Evolutionary conservation across 2,329 filamentous ascomycete species (phyloP).

Genomic region (Aspergillus latus): DNA sequence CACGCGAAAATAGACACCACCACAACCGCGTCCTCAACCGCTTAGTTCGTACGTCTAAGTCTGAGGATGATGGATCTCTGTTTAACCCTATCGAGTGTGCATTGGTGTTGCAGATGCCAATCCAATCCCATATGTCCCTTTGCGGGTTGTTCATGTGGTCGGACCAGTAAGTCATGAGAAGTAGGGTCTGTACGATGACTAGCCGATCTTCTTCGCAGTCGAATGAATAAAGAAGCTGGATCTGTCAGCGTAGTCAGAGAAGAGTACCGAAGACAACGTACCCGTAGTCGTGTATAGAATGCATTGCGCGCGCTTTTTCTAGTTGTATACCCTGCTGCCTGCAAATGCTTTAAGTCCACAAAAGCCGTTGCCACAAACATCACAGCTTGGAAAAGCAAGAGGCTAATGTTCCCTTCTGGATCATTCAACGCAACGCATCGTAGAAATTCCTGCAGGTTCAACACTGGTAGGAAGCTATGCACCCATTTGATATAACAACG

Average conservation of each 20-base stretch:
- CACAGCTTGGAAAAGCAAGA: conserved; percentile 86
- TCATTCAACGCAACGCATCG: conserved; percentile 60
- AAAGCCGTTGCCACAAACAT: conserved; percentile 89
- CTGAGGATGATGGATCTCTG: conserved; percentile 18
- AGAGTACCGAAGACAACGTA: conserved; percentile 45
- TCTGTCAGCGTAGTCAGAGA: conserved; percentile 19
- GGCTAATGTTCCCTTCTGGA: conserved; percentile 68
- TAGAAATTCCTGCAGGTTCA: conserved; percentile 63
- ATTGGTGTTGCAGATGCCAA: conserved; percentile 26
- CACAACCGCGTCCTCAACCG: conserved; percentile 84
- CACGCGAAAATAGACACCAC: conserved; percentile 93
- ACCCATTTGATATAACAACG: conserved; percentile 80
- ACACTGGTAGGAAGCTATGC: conserved; percentile 83
- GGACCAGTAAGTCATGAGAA: conserved; percentile 93
- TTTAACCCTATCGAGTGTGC: conserved; percentile 27
- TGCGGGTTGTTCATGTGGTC: conserved; percentile 81
- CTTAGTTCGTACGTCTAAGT: conserved; percentile 23
- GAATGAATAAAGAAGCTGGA: conserved; percentile 78
- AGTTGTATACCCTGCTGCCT: conserved; percentile 69
- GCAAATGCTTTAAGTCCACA: conserved; percentile 71
- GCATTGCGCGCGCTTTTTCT: conserved; percentile 77
- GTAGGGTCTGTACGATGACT: conserved; percentile 75
- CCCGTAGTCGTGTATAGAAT: conserved; percentile 80
- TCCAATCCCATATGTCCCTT: conserved; percentile 59
- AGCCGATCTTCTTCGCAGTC: conserved; percentile 87